phyloP scores from a whole-genome alignment of 2,329 filamentous ascomycete species.

The Penicillium capsulatum region DNA sequence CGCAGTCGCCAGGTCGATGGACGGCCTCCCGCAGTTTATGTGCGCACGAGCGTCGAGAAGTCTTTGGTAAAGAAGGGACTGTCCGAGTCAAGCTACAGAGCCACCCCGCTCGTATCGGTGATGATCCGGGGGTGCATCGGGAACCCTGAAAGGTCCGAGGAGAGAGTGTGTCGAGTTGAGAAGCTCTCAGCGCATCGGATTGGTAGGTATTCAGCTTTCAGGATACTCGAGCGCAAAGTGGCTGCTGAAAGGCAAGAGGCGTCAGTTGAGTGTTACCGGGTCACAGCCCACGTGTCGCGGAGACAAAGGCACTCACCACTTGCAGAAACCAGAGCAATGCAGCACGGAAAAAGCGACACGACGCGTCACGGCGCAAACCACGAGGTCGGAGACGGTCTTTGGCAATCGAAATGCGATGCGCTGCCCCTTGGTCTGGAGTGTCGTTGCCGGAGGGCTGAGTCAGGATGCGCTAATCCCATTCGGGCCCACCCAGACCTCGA shows the following conservation, averaged over 20 bases:
- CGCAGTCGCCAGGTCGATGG: constrained; percentile 37
- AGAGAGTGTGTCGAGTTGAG: neutral
- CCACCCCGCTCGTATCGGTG: constrained; percentile 27
- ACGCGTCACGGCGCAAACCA: constrained; percentile 26
- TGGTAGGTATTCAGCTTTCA: constrained; percentile 1
- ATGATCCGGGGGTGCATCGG: constrained; percentile 23
- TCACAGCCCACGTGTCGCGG: neutral
- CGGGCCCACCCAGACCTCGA: constrained; percentile 28
- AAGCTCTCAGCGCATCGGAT: neutral
- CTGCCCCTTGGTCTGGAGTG: constrained; percentile 34
- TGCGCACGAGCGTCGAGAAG: constrained; percentile 7
- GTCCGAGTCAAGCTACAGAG: constrained; percentile 28
- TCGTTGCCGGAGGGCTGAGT: constrained; percentile 37
- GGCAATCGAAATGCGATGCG: constrained; percentile 30
- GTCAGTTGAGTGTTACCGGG: neutral
- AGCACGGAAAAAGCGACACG: constrained; percentile 18
- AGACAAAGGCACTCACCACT: constrained; percentile 1
- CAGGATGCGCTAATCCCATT: constrained; percentile 33
- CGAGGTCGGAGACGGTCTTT: constrained; percentile 16
- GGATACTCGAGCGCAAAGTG: constrained; percentile 14
- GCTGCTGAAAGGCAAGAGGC: constrained; percentile 12
- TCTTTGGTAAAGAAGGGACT: constrained; percentile 16
- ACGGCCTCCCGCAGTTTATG: constrained; percentile 5
- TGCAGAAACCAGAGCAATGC: constrained; percentile 2
- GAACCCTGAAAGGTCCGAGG: constrained; percentile 9